Evolutionary conservation across 768 basidiomycete genomes (phyloP), one percentile per base, ranked within the genome.

Genomic region (Paxillus rubicundulus): DNA sequence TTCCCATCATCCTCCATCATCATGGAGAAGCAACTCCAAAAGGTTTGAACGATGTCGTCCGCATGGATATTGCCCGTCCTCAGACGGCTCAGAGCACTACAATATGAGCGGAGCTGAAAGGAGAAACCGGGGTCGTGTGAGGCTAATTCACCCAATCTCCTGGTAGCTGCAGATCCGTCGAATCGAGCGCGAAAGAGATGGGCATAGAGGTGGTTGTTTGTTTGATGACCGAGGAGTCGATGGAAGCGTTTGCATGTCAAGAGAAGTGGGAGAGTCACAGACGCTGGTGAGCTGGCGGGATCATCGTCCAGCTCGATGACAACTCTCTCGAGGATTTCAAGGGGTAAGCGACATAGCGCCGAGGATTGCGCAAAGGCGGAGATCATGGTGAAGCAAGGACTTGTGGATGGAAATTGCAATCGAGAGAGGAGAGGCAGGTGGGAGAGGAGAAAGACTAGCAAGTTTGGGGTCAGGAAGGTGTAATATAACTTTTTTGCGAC

Each of bases 1-100:
- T 76, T 77, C 32, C 84, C 85, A 66, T 88, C 86, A 67, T 85
- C 82, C 55, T 88, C 86, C 4, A 79, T 68, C 65, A 85, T 64
- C 74, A 89, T 78, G 39, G 85, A 59, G 47, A 77, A 81, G 5
- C 74, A 74, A 0, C 67, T 69, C 68, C 77, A 79, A 18, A 89
- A 72, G 1, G 69, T 60, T 0, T 67, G 58, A 12, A 64, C 57
- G 52, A 72, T 18, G 33, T 51, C 33, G 20, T 49, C 24, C 13
- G 79, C 74, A 18, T 68, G 54, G 39, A 75, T 58, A 50, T 77
- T 57, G 24, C 62, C 57, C 1, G 55, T 42, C 50, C 74, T 66
- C 45, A 77, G 60, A 41, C 54, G 60, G 17, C 49, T 55, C 47
- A 75, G 57, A 4, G 70, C 61, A 36, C 12, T 20, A 45, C 59